Conservation (phyloP, 148 eudicot genomes). For the Drosera capensis region DNA sequence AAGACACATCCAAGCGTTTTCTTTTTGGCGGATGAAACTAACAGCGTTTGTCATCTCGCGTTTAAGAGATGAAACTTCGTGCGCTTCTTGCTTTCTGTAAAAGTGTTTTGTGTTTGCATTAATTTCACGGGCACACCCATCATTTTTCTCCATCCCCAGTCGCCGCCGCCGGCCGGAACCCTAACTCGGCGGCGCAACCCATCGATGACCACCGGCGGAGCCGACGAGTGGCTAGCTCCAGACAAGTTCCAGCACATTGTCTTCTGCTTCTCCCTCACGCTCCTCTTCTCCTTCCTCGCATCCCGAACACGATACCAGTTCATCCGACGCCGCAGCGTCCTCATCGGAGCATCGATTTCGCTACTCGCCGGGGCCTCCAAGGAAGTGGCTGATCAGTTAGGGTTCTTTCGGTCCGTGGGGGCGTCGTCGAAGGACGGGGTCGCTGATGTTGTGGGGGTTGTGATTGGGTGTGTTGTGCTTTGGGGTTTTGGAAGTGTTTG, state of each 20-base stretch:
- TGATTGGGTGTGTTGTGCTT: slow-evolving; percentile 25
- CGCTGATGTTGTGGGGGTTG: slow-evolving; percentile 42
- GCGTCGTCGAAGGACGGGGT: slow-evolving; percentile 52
- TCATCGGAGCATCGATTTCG: slow-evolving; percentile 33
- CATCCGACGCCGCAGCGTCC: slow-evolving; percentile 38
- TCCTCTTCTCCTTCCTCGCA: slow-evolving; percentile 33
- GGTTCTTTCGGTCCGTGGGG: slow-evolving; percentile 62
- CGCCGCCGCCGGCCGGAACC: too few relatives aligned
- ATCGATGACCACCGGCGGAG: too few relatives aligned
- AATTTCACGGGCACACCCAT: too few relatives aligned
- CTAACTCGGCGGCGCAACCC: too few relatives aligned
- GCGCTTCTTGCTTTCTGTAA: too few relatives aligned
- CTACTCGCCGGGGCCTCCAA: slow-evolving; percentile 68
- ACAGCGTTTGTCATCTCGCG: too few relatives aligned
- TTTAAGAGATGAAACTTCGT: too few relatives aligned
- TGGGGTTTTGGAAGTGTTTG: slow-evolving; percentile 5
- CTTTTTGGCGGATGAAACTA: too few relatives aligned
- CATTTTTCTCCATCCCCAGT: too few relatives aligned
- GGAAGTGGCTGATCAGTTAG: slow-evolving; percentile 57
- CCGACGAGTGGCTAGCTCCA: slow-evolving; percentile 46
- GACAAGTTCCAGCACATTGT: slow-evolving; percentile 59
- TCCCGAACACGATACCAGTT: slow-evolving; percentile 18
- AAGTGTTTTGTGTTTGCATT: too few relatives aligned
- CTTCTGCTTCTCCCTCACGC: slow-evolving; percentile 46
- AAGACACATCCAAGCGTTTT: too few relatives aligned